Evolutionary conservation across 2,329 filamentous ascomycete genomes (phyloP), one percentile per base, ranked within the genome.

Genomic region (Aspergillus pseudoglaucus): DNA sequence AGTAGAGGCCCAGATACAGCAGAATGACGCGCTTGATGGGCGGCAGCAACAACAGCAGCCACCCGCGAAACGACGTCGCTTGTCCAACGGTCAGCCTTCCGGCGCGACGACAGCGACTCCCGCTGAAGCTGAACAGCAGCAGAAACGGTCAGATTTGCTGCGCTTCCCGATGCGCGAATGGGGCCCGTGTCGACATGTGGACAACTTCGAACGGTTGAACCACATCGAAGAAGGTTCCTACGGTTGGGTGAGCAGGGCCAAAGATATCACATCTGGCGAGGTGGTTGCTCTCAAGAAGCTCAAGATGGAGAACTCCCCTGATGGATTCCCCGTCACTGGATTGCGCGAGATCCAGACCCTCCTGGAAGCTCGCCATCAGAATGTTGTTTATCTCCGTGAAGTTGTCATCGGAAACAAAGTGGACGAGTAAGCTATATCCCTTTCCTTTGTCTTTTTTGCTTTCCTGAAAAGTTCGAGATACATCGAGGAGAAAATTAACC

Each of bases 211-310:
- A 61, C 87, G 88, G 57, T 76, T 98, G 48, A 98, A 98, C 68
- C 87, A 93, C 65, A 98, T 98, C 60, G 93, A 97, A 69, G 93
- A 98, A 73, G 93, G 93, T 32, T 90, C 90, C 7, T 98, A 98
- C 68, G 93, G 93, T 41, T 91, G 85, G 80, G 93, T 98, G 4
- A 90, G 90, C 47, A 80, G 93, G 49, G 93, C 90, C 10, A 84
- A 78, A 52, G 85, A 94, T 59, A 75, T 79, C 27, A 72, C 75
- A 3, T 91, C 87, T 0, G 87, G 87, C 30, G 80, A 85, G 48
- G 79, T 98, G 6, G 90, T 97, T 17, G 93, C 93, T 12, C 75
- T 98, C 55, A 98, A 98, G 76, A 85, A 90, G 63, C 77, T 97
- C 48, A 98, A 98, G 76, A 82, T 95, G 68, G 88, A 96, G 50